Base-by-base conservation (phyloP, 805 yeast genomes). In the Metschnikowia proteae region DNA sequence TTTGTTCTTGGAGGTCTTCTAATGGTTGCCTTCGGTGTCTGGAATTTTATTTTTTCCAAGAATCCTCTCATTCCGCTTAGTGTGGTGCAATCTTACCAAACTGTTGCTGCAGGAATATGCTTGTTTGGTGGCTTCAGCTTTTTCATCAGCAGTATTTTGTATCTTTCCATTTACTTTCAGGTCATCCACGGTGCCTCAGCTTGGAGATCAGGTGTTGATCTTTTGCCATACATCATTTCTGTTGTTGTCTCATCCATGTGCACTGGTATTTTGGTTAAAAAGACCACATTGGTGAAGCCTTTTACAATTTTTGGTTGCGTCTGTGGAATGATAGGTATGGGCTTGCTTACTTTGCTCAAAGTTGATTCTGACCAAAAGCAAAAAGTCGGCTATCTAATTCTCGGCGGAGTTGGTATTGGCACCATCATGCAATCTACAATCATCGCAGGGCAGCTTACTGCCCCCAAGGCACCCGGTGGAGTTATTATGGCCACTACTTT, bases 401-500 rank as follows among this genome's bases (percentile, higher is more conserved):
- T 76, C 5, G 58, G 66, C 6, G 86, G 86, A 26, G 63, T 73
- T 4, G 68, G 77, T 0, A 60, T 72, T 38, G 86, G 86, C 2
- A 30, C 76, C 11, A 66, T 63, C 46, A 63, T 78, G 59, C 83
- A 80, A 58, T 64, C 79, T 1, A 54, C 70, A 11, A 63, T 77
- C 41, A 57, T 78, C 30, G 60, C 74, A 1, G 68, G 77, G 1
- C 82, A 80, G 55, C 60, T 80, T 6, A 63, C 70, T 23, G 80
- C 81, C 8, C 82, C 84, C 31, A 75, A 78, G 50, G 60, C 67
- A 1, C 71, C 78, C 5, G 84, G 83, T 11, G 71, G 76, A 3
- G 67, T 70, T 5, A 76, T 80, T 41, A 59, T 79, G 61, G 68
- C 78, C 2, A 77, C 82, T 4, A 62, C 81, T 0, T 65, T 72